These are phyloP conservation scores for Candida buenavistaensis DNA, from an alignment of 1,139 yeast genomes.

Conservation along the genomic window DNA sequence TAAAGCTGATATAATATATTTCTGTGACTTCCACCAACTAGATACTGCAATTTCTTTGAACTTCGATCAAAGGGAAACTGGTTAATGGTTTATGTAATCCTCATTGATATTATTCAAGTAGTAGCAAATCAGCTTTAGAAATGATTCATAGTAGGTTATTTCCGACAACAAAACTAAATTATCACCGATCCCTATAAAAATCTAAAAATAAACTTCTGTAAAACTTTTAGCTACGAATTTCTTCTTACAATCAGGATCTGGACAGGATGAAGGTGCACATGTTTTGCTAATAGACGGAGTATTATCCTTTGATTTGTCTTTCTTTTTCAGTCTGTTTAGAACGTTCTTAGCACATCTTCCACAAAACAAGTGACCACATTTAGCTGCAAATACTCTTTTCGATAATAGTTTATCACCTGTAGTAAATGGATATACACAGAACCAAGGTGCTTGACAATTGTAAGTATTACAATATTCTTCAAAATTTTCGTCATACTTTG, in stretches of 20 bases:
- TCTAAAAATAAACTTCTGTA: constrained; percentile 36
- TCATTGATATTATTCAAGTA: too few species aligned
- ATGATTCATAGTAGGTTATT: too few species aligned
- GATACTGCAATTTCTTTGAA: too few species aligned
- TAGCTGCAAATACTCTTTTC: constrained; percentile 64
- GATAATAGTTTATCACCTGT: constrained; percentile 62
- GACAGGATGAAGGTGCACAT: constrained; percentile 53
- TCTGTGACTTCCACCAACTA: too few species aligned
- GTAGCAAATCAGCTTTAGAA: too few species aligned
- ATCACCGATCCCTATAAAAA: neutral
- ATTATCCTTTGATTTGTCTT: constrained; percentile 13
- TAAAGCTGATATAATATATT: too few species aligned
- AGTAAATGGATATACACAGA: constrained; percentile 49
- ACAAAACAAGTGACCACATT: constrained; percentile 86
- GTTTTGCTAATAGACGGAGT: constrained; percentile 33
- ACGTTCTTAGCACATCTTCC: constrained; percentile 77
- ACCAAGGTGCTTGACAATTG: constrained; percentile 63
- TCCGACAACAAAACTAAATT: too few species aligned
- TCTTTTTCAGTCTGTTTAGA: constrained; percentile 35
- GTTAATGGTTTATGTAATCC: too few species aligned
- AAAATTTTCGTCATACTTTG: constrained; percentile 27
- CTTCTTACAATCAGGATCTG: constrained; percentile 39
- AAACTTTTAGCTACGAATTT: constrained; percentile 35
- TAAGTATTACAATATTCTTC: constrained; percentile 29
- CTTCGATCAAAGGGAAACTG: too few species aligned